phyloP scores from a whole-genome alignment of 257 asterid species.

The Salvia miltiorrhiza region DNA sequence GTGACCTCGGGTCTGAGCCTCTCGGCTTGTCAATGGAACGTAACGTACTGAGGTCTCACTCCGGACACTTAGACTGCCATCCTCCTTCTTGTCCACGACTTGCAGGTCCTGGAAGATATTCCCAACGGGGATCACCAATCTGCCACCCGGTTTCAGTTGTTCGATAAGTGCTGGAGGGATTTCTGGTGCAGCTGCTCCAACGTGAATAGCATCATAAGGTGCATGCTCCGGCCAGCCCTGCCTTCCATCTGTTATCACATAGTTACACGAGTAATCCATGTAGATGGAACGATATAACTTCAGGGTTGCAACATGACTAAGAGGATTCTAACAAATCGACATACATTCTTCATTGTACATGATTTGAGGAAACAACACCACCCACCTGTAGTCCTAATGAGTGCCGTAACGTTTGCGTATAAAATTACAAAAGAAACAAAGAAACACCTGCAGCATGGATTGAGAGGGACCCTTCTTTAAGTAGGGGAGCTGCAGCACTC shows the following conservation, averaged over 20 bases:
- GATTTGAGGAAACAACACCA: background rate
- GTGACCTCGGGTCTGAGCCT: constrained; percentile 62
- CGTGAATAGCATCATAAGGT: constrained; percentile 95
- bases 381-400: background rate
- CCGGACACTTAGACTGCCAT: constrained; percentile 53
- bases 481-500: constrained; percentile 74
- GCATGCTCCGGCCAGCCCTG: constrained; percentile 87
- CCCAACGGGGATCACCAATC: constrained; percentile 96
- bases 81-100: constrained; percentile 77
- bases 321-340: too few species aligned
- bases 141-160: constrained; percentile 93
- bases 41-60: constrained; percentile 81
- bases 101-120: constrained; percentile 69
- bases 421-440: background rate
- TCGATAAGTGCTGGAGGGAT: constrained; percentile 76
- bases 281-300: background rate
- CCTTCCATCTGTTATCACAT: constrained; percentile 65
- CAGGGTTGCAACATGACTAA: too few species aligned
- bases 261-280: background rate
- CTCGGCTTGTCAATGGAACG: constrained; percentile 88
- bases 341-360: background rate
- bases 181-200: constrained; percentile 94
- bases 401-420: background rate
- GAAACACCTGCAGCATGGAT: constrained; percentile 75
- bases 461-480: constrained; percentile 69